Conservation (phyloP, 2,329 filamentous ascomycete genomes). For the Trichoderma sp. region DNA sequence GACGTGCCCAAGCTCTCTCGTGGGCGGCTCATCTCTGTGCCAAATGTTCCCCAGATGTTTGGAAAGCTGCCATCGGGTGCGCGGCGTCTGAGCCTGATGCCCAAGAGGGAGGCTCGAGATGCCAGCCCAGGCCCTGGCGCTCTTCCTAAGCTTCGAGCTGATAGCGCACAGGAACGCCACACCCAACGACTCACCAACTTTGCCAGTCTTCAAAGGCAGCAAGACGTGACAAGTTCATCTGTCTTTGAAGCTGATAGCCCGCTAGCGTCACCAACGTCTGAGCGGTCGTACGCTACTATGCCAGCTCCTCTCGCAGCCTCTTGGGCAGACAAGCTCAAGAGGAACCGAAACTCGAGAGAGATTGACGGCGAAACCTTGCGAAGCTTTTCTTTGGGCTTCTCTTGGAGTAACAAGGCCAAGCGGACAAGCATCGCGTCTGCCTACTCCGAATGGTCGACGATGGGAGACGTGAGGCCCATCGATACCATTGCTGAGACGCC, state of each 20-base stretch:
- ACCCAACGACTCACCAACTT: constrained; percentile 41
- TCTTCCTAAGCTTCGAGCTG: background rate
- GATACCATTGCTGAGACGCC: constrained; percentile 29
- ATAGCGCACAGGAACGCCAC: constrained; percentile 1
- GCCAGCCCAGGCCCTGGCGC: background rate
- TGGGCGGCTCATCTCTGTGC: constrained; percentile 15
- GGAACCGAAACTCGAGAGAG: constrained; percentile 8
- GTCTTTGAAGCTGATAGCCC: constrained; percentile 3
- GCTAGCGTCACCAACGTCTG: background rate
- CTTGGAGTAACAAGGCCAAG: constrained; percentile 35
- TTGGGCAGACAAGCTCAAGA: constrained; percentile 14
- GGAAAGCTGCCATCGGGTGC: constrained; percentile 18
- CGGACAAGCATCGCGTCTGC: constrained; percentile 38
- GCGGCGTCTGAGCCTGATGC: constrained; percentile 34
- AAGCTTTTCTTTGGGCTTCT: constrained; percentile 25
- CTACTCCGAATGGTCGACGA: constrained; percentile 35
- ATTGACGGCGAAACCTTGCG: constrained; percentile 5
- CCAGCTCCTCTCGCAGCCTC: background rate
- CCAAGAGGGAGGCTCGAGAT: constrained; percentile 24
- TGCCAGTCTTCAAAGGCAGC: constrained; percentile 37
- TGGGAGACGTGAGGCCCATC: constrained; percentile 31
- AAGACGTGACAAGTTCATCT: background rate
- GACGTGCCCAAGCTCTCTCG: constrained; percentile 8
- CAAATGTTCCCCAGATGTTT: background rate
- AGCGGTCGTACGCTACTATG: background rate